phyloP scores from a whole-genome alignment of 768 basidiomycete genomes.

The Phaffia australis region DNA sequence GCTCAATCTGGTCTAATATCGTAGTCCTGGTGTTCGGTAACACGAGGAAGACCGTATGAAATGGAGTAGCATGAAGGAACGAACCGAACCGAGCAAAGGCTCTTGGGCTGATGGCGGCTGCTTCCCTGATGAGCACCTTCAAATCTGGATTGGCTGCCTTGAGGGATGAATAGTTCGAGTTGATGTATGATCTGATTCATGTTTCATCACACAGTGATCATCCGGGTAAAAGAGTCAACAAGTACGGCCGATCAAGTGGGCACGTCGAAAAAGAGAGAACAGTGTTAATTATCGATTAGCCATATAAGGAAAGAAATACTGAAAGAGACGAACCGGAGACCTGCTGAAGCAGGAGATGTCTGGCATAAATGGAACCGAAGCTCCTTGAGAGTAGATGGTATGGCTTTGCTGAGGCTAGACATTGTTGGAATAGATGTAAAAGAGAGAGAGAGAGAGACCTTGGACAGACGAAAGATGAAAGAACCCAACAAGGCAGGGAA shows the following conservation, averaged over 20 bases:
- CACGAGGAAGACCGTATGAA: no score
- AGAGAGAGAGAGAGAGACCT: no score
- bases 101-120: conserved; percentile 34
- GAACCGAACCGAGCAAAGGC: conserved; percentile 38
- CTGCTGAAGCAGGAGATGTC: conserved; percentile 31
- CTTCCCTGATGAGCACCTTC: conserved; percentile 38
- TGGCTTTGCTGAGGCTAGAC: conserved; percentile 31
- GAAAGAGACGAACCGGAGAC: conserved; percentile 32
- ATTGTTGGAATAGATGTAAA: no score
- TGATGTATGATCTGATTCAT: conserved; percentile 35
- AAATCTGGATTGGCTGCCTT: conserved; percentile 37
- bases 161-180: conserved; percentile 34
- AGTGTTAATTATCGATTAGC: background rate
- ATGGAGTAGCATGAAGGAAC: conserved; percentile 19
- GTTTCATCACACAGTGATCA: no score
- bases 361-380: conserved; percentile 39
- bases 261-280: background rate
- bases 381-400: conserved; percentile 38
- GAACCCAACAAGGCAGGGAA: no score
- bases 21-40: background rate
- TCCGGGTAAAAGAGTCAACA: background rate
- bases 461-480: no score
- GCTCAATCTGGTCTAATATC: no score
- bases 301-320: background rate
- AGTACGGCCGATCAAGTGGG: background rate